phyloP scores from a whole-genome alignment of 2,329 filamentous ascomycete species.

The Fusarium begoniae region DNA sequence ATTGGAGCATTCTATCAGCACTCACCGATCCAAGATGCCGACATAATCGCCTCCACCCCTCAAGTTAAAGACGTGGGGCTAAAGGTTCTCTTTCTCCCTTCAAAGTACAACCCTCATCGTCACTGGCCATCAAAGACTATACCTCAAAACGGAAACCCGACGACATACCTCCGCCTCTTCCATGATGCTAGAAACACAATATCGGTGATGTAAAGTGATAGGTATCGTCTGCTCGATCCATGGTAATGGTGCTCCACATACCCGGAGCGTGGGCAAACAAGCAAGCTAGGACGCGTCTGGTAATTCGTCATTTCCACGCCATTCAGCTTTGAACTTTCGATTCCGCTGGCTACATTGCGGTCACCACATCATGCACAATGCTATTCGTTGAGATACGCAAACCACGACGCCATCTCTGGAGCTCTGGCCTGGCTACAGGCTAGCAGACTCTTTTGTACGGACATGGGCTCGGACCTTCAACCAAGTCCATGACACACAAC shows the following conservation, averaged over 20 bases:
- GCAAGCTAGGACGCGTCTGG: slow-evolving; percentile 11
- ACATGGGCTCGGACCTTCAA: not conserved
- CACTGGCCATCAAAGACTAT: not conserved
- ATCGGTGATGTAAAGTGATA: not conserved
- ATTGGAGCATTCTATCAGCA: not conserved
- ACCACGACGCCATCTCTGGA: slow-evolving; percentile 7
- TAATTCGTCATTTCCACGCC: not conserved
- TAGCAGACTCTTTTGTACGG: not conserved
- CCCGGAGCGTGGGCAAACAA: slow-evolving; percentile 38
- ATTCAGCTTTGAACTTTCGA: not conserved
- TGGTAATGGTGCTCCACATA: slow-evolving; percentile 28
- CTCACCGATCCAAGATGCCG: not conserved
- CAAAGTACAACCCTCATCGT: not conserved
- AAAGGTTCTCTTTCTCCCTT: not conserved
- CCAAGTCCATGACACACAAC: not conserved
- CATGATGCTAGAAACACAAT: not conserved
- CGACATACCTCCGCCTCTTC: not conserved
- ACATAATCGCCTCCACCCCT: not conserved
- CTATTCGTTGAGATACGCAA: slow-evolving; percentile 26
- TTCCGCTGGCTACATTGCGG: not conserved
- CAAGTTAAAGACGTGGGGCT: not conserved
- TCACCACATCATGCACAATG: not conserved
- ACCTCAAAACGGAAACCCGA: not conserved
- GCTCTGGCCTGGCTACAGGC: not conserved
- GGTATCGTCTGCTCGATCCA: slow-evolving; percentile 15